phyloP scores from a whole-genome alignment of 2,329 filamentous ascomycete species.

The Chaetomium globosum region DNA sequence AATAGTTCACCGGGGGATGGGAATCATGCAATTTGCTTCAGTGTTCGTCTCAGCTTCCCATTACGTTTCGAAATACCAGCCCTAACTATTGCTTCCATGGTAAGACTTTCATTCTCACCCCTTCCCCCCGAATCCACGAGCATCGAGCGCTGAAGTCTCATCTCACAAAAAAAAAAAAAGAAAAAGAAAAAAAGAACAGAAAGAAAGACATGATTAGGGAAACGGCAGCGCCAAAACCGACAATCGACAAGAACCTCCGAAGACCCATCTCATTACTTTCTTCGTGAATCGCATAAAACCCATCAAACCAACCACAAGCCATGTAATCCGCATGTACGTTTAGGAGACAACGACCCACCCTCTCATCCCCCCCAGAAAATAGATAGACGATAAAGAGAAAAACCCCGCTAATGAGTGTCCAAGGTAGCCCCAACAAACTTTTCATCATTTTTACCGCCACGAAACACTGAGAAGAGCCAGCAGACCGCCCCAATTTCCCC shows the following conservation, averaged over 20 bases:
- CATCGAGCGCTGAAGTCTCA: background rate
- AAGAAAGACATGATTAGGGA: background rate
- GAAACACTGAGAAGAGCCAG: background rate
- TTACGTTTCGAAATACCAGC: constrained; percentile 6
- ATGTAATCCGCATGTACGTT: constrained; percentile 11
- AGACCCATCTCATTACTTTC: constrained; percentile 26
- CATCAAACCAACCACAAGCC: background rate
- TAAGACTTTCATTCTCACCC: background rate
- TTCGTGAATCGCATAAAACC: constrained; percentile 23
- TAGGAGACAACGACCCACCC: background rate
- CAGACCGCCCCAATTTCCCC: background rate
- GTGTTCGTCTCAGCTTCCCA: background rate
- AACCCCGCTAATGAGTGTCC: constrained; percentile 16
- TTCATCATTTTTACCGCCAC: background rate
- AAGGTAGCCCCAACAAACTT: constrained; percentile 2
- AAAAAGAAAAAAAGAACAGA: background rate
- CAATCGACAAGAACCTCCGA: constrained; percentile 15
- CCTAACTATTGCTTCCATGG: constrained; percentile 1
- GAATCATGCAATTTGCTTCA: background rate
- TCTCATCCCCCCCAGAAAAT: constrained; percentile 1
- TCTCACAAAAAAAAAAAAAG: background rate
- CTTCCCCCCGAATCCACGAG: background rate
- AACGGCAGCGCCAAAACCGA: background rate
- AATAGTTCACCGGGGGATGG: background rate
- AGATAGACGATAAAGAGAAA: background rate